Conservation (phyloP, 1,139 yeast genomes). For the Candida mesenterica region DNA sequence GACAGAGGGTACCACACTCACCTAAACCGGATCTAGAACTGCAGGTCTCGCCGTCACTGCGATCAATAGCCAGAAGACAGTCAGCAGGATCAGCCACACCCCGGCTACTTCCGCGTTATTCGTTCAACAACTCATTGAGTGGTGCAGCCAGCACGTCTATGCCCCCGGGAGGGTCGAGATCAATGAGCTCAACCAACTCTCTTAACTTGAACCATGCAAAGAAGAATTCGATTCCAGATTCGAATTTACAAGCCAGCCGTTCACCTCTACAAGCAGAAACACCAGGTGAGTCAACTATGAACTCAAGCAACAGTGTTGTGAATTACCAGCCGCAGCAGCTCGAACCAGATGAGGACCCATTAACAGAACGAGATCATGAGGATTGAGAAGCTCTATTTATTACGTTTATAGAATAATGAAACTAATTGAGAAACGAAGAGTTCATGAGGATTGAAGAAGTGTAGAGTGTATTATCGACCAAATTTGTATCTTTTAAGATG, state of each 20-base stretch:
- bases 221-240: neutral
- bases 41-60: slow-evolving; percentile 2
- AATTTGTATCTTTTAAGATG: too few relatives aligned
- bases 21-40: slow-evolving; percentile 11
- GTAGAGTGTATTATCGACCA: too few relatives aligned
- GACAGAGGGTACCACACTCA: slow-evolving; percentile 8
- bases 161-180: neutral
- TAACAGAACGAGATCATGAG: too few relatives aligned
- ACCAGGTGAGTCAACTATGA: neutral
- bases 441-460: too few relatives aligned
- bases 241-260: neutral
- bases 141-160: neutral
- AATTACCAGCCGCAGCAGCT: neutral
- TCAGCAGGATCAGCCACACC: slow-evolving; percentile 12
- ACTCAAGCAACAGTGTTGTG: neutral
- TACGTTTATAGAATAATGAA: too few relatives aligned
- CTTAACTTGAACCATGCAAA: slow-evolving; percentile 4
- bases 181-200: slow-evolving; percentile 3
- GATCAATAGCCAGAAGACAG: slow-evolving; percentile 6
- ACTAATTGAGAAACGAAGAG: too few relatives aligned
- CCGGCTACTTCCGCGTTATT: slow-evolving; percentile 6
- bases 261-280: neutral
- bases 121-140: slow-evolving; percentile 1
- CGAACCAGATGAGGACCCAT: neutral
- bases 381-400: too few relatives aligned